Evolutionary conservation across 108 stramenopile genomes (phyloP), one percentile per base, ranked within the genome.

Genomic region (Pelagomonas calceolata): DNA sequence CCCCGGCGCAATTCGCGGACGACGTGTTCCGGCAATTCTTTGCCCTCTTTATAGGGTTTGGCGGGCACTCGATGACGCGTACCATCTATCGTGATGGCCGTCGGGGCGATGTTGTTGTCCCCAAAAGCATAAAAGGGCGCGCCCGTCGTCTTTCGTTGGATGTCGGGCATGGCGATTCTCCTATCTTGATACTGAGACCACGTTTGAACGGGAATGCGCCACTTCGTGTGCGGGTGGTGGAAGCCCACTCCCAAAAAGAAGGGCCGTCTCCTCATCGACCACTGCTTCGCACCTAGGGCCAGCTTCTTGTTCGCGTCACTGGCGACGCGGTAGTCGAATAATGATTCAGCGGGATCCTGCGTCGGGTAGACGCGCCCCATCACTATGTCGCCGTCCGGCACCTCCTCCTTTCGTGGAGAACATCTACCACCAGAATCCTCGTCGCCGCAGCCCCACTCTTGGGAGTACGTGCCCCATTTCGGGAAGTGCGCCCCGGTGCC

Each of bases 151-250:
- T 34, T 14, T 30, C 33, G 34, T 16, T 32, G 18, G 29, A 30
- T 34, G 66, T 34, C 33, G 33, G 66, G 34, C 32, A 30, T 34
- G 33, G 66, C 34, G 32, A 32, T 16, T 32, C 66, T 16, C 33
- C 34, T 17, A 10, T 35, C 34, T 12, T 67, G 10, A 51, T 46
- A 46, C 43, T 45, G 29, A n/a, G 30, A 45, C 21, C 29, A 69
- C 17, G 34, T 31, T 31, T 15, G 29, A 45, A 16, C 32, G 12
- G 69, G 69, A 0, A 69, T 31, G 33, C 26, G 35, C 36, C 35
- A 69, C 32, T 39, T 39, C 32, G 32, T 32, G 69, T 69, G 69
- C 36, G 69, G 69, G 32, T 69, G 35, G 69, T 39, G 69, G 44
- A 69, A 39, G 10, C 69, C 69, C 33, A 45, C 43, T 9, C 43